phyloP scores from a whole-genome alignment of 306 rosid genomes.

The Bauhinia variegata region DNA sequence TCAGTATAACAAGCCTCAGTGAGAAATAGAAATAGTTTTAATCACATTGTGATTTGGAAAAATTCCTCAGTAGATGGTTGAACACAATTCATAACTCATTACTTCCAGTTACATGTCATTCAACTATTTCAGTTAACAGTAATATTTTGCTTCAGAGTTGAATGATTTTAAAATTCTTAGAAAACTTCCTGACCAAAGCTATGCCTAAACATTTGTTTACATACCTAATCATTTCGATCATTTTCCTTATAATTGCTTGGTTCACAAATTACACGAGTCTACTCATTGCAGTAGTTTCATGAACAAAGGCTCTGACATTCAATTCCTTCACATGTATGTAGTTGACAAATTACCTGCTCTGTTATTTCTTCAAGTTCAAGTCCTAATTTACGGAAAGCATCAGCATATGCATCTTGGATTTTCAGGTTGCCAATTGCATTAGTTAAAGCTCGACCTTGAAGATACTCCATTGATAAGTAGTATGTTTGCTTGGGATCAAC shows the following conservation, averaged over 20 bases:
- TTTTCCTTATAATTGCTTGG: neutral
- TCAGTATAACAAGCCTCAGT: too few relatives aligned
- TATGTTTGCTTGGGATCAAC: constrained; percentile 98
- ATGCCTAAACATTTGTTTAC: too few relatives aligned
- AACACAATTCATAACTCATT: too few relatives aligned
- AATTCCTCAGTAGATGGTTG: too few relatives aligned
- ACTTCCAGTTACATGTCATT: too few relatives aligned
- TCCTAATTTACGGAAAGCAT: constrained; percentile 84
- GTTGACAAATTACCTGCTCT: constrained; percentile 64
- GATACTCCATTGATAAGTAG: constrained; percentile 97
- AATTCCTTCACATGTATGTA: neutral
- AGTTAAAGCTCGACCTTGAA: constrained; percentile 96
- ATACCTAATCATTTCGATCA: neutral
- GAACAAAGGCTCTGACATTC: constrained; percentile 7
- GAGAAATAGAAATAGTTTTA: too few relatives aligned
- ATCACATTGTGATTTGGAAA: too few relatives aligned
- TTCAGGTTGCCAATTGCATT: constrained; percentile 87
- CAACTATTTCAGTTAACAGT: too few relatives aligned
- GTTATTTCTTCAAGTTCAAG: constrained; percentile 80
- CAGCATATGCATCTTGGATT: constrained; percentile 77
- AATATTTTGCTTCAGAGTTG: too few relatives aligned
- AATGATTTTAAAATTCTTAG: too few relatives aligned
- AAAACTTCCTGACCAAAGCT: too few relatives aligned
- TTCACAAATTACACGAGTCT: neutral
- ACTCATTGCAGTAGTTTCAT: neutral